Evolutionary conservation across 2,329 filamentous ascomycete genomes (phyloP).

Genomic region (Claviceps purpurea): DNA sequence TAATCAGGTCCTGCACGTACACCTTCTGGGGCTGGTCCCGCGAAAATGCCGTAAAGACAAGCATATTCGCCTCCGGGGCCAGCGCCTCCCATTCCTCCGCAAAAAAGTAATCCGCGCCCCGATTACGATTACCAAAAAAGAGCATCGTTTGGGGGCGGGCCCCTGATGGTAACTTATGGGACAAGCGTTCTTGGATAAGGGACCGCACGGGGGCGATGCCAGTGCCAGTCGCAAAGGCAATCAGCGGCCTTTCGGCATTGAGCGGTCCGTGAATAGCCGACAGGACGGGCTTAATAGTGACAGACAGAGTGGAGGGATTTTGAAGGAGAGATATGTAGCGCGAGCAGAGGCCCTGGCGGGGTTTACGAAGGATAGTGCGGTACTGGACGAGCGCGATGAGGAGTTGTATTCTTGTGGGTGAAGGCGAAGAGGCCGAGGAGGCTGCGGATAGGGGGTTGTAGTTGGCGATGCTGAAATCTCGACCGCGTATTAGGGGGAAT

Average conservation of each 20-base stretch:
- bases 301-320: constrained; percentile 41
- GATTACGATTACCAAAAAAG: constrained; percentile 76
- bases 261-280: constrained; percentile 26
- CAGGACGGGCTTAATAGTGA: constrained; percentile 42
- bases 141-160: constrained; percentile 37
- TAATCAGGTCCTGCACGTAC: constrained; percentile 43
- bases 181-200: constrained; percentile 60
- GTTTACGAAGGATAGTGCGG: constrained; percentile 70
- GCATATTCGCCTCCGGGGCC: constrained; percentile 10
- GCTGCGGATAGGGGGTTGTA: constrained; percentile 30
- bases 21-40: constrained; percentile 34
- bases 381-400: constrained; percentile 85
- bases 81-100: constrained; percentile 52
- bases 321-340: constrained; percentile 61
- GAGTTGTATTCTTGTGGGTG: constrained; percentile 42
- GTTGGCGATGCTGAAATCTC: constrained; percentile 87
- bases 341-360: constrained; percentile 79
- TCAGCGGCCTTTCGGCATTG: constrained; percentile 39
- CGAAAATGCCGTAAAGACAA: constrained; percentile 33
- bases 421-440: constrained; percentile 12
- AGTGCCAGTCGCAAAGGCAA: constrained; percentile 75
- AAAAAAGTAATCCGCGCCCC: constrained; percentile 68
- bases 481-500: constrained; percentile 71
- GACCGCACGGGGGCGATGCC: constrained; percentile 75
- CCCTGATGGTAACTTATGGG: constrained; percentile 7